Conservation (phyloP, 169 alveolate species). For the Sarcocystis neurona region DNA sequence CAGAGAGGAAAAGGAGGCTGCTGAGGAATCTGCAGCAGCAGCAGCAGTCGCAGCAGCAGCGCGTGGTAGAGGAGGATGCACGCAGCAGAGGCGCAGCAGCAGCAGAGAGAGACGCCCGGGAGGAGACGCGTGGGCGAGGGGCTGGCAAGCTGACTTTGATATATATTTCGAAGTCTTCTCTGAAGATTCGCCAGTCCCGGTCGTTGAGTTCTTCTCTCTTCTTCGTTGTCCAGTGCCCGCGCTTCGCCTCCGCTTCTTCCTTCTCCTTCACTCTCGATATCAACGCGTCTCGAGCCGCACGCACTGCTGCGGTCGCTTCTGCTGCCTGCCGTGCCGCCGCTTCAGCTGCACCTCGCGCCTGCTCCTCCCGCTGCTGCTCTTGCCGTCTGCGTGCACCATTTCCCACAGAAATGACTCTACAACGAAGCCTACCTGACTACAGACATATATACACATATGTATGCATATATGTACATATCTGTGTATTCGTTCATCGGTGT, state of each 20-base stretch:
- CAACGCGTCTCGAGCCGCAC: conserved; percentile 32
- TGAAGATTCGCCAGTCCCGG: conserved; percentile 95
- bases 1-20: not conserved
- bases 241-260: conserved; percentile 31
- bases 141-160: conserved; percentile 66
- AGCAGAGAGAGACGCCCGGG: not conserved
- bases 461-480: no score
- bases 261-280: conserved; percentile 21
- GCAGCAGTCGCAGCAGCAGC: not conserved
- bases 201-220: conserved; percentile 86
- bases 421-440: no score
- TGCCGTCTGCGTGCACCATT: conserved; percentile 48
- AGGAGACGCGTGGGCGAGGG: not conserved
- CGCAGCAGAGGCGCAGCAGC: not conserved
- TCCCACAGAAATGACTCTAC: no score
- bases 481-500: no score
- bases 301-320: conserved; percentile 43
- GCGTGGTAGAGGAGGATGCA: not conserved
- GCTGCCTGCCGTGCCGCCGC: conserved; percentile 44
- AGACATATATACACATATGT: no score
- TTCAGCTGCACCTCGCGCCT: conserved; percentile 44
- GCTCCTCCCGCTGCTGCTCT: conserved; percentile 42
- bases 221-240: conserved; percentile 89
- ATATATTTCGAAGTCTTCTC: conserved; percentile 93
- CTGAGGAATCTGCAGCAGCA: not conserved